Evolutionary conservation across 2,329 filamentous ascomycete species (phyloP).

Genomic region (Beauveria asiatica): DNA sequence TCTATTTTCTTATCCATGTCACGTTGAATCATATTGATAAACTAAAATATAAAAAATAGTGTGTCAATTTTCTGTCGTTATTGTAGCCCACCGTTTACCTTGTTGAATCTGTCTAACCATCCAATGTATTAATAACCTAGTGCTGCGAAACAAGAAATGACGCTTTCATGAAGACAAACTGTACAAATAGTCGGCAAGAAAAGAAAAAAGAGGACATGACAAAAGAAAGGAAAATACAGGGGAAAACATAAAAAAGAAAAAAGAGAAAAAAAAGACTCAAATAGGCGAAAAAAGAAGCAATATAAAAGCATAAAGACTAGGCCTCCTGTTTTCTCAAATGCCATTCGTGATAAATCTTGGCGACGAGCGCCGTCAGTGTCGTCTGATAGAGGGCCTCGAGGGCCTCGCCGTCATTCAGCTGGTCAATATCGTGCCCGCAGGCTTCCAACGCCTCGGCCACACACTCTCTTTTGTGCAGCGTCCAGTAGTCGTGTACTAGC

Average conservation of each 20-base stretch:
- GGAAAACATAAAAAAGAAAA: not conserved
- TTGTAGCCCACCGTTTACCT: too few species aligned
- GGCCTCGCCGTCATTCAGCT: conserved; percentile 17
- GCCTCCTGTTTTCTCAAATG: not conserved
- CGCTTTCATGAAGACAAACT: too few species aligned
- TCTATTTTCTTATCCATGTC: not conserved
- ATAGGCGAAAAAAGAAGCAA: not conserved
- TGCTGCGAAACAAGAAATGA: too few species aligned
- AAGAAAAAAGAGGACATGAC: not conserved
- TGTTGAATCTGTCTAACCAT: too few species aligned
- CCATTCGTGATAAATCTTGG: not conserved
- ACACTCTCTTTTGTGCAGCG: not conserved
- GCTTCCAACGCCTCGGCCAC: not conserved
- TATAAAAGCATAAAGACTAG: not conserved
- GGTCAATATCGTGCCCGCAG: conserved; percentile 10
- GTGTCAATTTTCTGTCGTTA: too few species aligned
- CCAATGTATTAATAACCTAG: too few species aligned
- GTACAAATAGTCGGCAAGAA: not conserved
- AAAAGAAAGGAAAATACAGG: not conserved
- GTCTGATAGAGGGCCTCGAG: not conserved
- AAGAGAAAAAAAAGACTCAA: not conserved
- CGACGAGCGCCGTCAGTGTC: not conserved
- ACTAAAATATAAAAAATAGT: too few species aligned
- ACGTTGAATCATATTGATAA: not conserved
- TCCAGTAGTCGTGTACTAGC: not conserved